phyloP scores from a whole-genome alignment of 257 asterid species.

The Solanum chiquidenum region DNA sequence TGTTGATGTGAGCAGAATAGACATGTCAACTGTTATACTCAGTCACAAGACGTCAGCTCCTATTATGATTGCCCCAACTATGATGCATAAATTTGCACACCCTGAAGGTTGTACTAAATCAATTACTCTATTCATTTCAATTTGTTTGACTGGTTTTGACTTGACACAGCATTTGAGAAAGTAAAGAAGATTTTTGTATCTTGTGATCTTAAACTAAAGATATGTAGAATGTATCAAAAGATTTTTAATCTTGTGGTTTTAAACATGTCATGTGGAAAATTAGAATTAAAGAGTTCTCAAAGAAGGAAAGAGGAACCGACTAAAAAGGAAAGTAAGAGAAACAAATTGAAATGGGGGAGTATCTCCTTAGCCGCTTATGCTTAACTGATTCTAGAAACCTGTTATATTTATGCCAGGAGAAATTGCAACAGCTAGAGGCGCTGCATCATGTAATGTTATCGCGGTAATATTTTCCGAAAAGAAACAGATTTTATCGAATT shows the following conservation, averaged over 20 bases:
- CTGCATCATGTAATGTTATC: conserved; percentile 36
- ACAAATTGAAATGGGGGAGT: background rate
- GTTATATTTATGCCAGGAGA: conserved; percentile 28
- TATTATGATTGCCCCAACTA: conserved; percentile 49
- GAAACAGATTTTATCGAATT: background rate
- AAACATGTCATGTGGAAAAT: background rate
- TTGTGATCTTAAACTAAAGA: background rate
- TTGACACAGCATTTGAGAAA: background rate
- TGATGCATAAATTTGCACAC: conserved; percentile 35
- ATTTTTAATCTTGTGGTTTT: background rate
- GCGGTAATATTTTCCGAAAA: conserved; percentile 21
- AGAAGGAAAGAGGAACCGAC: background rate
- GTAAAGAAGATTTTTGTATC: background rate
- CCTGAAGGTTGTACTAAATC: conserved; percentile 28
- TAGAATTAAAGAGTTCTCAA: background rate
- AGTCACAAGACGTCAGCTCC: conserved; percentile 42
- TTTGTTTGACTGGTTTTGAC: background rate
- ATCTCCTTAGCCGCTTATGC: background rate
- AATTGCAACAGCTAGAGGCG: conserved; percentile 56
- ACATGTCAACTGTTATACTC: conserved; percentile 35
- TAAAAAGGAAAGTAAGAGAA: background rate
- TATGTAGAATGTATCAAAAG: background rate
- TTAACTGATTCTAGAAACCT: background rate
- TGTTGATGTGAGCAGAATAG: conserved; percentile 44
- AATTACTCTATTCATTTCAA: background rate